phyloP scores from a whole-genome alignment of 2,329 filamentous ascomycete genomes.

The Cercospora citrullina region DNA sequence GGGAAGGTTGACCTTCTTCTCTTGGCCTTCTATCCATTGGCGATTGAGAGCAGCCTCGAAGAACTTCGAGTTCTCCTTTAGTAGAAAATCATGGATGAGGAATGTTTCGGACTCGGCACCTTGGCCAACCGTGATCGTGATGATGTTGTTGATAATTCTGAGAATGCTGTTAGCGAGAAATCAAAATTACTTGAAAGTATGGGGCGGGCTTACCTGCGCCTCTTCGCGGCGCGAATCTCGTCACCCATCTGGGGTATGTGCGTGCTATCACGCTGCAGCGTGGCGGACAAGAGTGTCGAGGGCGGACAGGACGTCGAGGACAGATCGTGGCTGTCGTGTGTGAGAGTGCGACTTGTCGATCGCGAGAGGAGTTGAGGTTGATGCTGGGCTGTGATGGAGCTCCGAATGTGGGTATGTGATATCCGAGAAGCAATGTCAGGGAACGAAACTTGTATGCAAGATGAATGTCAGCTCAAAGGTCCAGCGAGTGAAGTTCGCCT shows the following conservation, averaged over 20 bases:
- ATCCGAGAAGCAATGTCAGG: not conserved
- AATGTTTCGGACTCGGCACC: not conserved
- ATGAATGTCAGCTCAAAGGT: not conserved
- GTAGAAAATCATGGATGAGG: conserved; percentile 1
- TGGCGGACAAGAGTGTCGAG: too few species aligned
- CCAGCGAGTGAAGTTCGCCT: not conserved
- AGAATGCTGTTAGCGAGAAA: not conserved
- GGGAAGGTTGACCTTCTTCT: conserved; percentile 1
- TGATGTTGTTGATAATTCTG: not conserved
- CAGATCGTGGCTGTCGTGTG: not conserved
- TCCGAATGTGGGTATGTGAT: not conserved
- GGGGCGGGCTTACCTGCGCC: not conserved
- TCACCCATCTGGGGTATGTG: too few species aligned
- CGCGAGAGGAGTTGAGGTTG: too few species aligned
- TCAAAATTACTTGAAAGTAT: too few species aligned
- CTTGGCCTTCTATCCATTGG: conserved; percentile 10
- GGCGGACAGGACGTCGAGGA: not conserved
- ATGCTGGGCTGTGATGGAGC: not conserved
- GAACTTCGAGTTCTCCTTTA: conserved; percentile 2
- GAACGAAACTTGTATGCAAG: not conserved
- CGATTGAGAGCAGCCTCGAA: conserved; percentile 4
- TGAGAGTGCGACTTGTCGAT: too few species aligned
- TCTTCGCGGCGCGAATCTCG: not conserved
- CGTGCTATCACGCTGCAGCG: too few species aligned
- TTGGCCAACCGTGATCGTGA: not conserved